These are phyloP conservation scores for Mimosa pudica DNA, from an alignment of 306 rosid species.

Conservation along the genomic window DNA sequence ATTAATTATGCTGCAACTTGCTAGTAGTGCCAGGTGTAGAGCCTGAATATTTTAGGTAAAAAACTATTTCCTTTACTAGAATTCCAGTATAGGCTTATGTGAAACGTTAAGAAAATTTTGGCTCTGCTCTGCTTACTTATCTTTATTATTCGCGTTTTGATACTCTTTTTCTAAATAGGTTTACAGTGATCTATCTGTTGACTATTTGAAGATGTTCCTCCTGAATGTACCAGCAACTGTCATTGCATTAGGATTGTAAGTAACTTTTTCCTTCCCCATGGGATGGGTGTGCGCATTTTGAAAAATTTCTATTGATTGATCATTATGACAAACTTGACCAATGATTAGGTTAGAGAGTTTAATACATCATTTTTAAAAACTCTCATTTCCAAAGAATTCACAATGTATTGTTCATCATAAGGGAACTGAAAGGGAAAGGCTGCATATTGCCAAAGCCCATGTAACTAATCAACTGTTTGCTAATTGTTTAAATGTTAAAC, in stretches of 20 bases:
- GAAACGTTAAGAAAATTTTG: constrained; percentile 7
- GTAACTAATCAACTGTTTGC: constrained; percentile 8
- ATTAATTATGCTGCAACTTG: neutral
- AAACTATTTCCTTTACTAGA: neutral
- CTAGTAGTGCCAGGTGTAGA: neutral
- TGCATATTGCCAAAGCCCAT: neutral
- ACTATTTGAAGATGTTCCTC: constrained; percentile 84
- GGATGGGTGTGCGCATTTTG: constrained; percentile 9
- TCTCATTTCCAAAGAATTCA: constrained; percentile 4
- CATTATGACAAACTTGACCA: neutral
- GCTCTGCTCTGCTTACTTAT: neutral
- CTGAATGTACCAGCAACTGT: constrained; percentile 93
- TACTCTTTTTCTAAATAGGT: constrained; percentile 52
- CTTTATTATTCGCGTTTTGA: constrained; percentile 28
- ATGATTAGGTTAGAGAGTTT: constrained; percentile 7
- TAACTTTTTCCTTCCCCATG: constrained; percentile 7
- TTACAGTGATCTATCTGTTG: constrained; percentile 87
- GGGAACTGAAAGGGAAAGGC: neutral
- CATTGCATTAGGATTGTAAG: constrained; percentile 86
- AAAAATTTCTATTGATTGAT: neutral
- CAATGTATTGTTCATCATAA: constrained; percentile 3
- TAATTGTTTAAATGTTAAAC: neutral
- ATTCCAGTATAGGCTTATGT: neutral
- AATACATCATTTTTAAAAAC: neutral
- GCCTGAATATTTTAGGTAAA: neutral